Base-by-base conservation (phyloP, 2,329 filamentous ascomycete species). In the Canariomyces notabilis region DNA sequence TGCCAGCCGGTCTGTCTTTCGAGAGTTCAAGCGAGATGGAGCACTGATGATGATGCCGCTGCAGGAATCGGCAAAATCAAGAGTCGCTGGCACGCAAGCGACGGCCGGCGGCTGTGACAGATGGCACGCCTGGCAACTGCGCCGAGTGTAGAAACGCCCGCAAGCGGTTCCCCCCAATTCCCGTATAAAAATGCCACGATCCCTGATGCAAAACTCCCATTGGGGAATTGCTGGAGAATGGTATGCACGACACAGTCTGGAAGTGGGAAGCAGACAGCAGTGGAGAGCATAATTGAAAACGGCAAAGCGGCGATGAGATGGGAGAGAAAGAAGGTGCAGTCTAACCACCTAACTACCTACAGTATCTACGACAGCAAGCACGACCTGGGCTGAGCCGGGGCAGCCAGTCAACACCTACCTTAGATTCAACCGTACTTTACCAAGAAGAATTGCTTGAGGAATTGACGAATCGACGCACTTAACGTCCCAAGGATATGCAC, bases 21-120 rank as follows among this genome's bases (percentile, higher is more conserved):
- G 18, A 18, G 19, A 15, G 16, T 34, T 31, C 39, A 21, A 38
- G 15, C 23, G 33, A 44, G 42, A 44, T 23, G 26, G 26, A 12
- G 26, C 7, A 8, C 26, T 29, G 26, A 9, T 12, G 26, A 29
- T 29, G 19, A 21, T 26, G 37, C 37, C 21, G 43, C 43, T 45
- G 43, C 43, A 45, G 36, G 43, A 38, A 26, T 39, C 43, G 42
- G 42, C 34, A 22, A 34, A 26, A 23, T 18, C 38, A 40, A 29
- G n/a, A n/a, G n/a, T n/a, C n/a, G n/a, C n/a, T n/a, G n/a, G n/a
- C n/a, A n/a, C n/a, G n/a, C n/a, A n/a, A 5, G 26, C 14, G 26
- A 29, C 4, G 26, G 14, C 26, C 26, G 4, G 26, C 8, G 26
- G 4, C 22, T 11, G 6, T 26, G 22, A 5, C n/a, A 12, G 9